Evolutionary conservation across 139 green algal species (phyloP).

Genomic region (Chlorella sp.): DNA sequence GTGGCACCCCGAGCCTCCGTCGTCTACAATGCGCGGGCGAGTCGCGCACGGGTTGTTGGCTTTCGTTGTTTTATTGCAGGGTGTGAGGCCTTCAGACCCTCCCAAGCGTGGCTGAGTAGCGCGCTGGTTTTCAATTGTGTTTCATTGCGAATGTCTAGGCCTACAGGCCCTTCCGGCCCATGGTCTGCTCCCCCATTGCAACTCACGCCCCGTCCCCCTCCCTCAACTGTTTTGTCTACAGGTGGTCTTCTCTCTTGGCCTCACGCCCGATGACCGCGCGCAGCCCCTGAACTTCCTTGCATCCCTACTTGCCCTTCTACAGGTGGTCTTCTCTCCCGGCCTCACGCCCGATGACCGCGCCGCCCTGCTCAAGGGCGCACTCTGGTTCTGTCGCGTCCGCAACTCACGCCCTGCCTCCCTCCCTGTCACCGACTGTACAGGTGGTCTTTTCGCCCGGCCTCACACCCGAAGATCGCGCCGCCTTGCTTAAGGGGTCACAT

Average conservation of each 20-base stretch:
- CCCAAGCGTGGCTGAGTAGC: too few relatives aligned
- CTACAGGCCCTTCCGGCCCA: too few relatives aligned
- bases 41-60: neutral
- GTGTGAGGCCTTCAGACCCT: too few relatives aligned
- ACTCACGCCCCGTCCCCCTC: too few relatives aligned
- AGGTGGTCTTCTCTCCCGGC: conserved; percentile 68
- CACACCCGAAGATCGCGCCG: conserved; percentile 25
- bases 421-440: conserved; percentile 14
- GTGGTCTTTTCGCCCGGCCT: conserved; percentile 70
- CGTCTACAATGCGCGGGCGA: conserved; percentile 26
- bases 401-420: neutral
- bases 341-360: conserved; percentile 35
- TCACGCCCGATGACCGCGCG: conserved; percentile 30
- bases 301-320: conserved; percentile 1
- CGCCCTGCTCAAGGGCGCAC: conserved; percentile 45
- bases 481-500: conserved; percentile 41
- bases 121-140: neutral
- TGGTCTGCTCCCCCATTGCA: too few relatives aligned
- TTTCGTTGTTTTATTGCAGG: neutral
- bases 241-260: conserved; percentile 64
- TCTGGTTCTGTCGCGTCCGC: too few relatives aligned
- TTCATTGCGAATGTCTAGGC: too few relatives aligned
- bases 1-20: neutral
- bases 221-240: conserved; percentile 22
- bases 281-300: neutral